Base-by-base conservation (phyloP, 1,284 basidiomycete species). In the Abortiporus biennis region DNA sequence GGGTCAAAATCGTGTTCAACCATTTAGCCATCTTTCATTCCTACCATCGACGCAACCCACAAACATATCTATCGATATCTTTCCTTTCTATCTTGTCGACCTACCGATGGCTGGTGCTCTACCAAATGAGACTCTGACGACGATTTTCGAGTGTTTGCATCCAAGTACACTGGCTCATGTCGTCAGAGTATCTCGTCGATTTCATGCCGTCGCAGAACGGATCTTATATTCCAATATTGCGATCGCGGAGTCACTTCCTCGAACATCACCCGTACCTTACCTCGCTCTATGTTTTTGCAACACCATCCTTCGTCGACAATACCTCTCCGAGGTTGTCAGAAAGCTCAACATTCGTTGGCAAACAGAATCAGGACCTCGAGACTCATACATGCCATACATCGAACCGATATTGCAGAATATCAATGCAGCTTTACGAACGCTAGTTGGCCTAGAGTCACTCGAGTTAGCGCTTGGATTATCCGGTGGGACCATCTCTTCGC, bases 111-210 rank as follows among this genome's bases (percentile, higher is more conserved):
- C 49, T 21, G 40, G 21, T 40, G 40, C 46, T 16, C 63, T 80
- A 11, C 79, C 79, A 3, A 81, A 76, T 57, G 79, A 81, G 55
- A 74, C 70, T n/a, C 69, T 81, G 45, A 53, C 55, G 34, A 57
- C 67, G 43, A 72, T 81, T 45, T 71, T 80, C 52, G 53, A 62
- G 23, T 47, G 68, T 40, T 68, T 80, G 25, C 49, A 67, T 8
- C 61, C 67, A 4, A 37, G 58, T 35, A 53, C 59, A 2, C 70
- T 82, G 42, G 53, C 65, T 22, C 48, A 57, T 37, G 54, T 74
- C 42, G 50, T 71, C 23, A 61, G 66, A 45, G 69, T 74, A 37
- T 79, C 71, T 20, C 65, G 54, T 35, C 66, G 67, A 15, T 77
- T 76, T 62, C 74, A 68, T 45, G 70, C 64, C 29, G 67, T 80